Percentiles rank a stretch among this genome's conserved stretches.
Conservation (phyloP, 441 rosid genomes). For the Populus hybrid region DNA sequence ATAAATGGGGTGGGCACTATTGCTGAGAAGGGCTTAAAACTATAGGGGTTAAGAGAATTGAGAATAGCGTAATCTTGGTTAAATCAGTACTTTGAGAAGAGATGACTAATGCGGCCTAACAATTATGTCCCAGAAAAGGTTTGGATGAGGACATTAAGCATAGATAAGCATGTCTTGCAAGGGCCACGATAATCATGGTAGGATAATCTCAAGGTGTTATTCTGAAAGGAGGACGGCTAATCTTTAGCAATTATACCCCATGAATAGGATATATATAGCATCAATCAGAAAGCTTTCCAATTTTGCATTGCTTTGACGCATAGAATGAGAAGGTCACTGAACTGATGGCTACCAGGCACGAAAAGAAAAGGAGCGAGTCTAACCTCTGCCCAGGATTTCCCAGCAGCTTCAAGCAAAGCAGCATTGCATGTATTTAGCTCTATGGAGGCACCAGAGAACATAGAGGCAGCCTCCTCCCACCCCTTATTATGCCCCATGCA, state of each 20-base stretch:
- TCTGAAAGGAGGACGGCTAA: not conserved
- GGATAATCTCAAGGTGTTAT: not conserved
- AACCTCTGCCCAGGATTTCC: constrained; percentile 94
- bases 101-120: not conserved
- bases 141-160: not conserved
- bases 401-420: constrained; percentile 90
- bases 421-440: constrained; percentile 93
- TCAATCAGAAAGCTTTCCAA: not conserved
- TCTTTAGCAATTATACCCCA: not conserved
- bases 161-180: not conserved
- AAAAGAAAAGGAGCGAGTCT: constrained; percentile 1
- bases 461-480: constrained; percentile 98
- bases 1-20: not conserved
- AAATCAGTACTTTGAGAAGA: not conserved
- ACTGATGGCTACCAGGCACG: not conserved
- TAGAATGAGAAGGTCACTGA: not conserved
- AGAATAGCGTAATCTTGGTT: not conserved
- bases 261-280: not conserved
- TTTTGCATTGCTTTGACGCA: not conserved
- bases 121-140: not conserved
- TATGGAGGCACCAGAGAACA: constrained; percentile 66
- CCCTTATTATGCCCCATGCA: constrained; percentile 99
- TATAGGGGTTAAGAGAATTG: not conserved
- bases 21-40: not conserved
- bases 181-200: not conserved